These are phyloP conservation scores for Torulaspora delbrueckii DNA, from an alignment of 805 yeast genomes.

Conservation along the genomic window DNA sequence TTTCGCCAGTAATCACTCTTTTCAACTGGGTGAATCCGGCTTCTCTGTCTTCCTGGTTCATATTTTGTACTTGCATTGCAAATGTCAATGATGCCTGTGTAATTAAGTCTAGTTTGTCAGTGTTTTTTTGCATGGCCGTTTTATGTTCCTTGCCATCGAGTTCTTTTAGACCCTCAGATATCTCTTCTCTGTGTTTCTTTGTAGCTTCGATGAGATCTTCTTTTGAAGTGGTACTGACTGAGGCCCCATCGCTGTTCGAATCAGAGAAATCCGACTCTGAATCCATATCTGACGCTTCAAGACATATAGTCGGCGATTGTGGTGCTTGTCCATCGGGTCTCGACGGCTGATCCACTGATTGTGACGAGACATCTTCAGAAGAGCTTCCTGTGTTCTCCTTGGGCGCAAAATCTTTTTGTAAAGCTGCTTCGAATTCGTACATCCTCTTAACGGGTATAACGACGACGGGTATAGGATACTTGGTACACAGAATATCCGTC, in stretches of 20 bases:
- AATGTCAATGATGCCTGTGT: constrained; percentile 23
- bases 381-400: not conserved
- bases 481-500: constrained; percentile 25
- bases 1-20: constrained; percentile 28
- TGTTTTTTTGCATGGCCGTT: constrained; percentile 4
- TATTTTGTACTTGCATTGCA: constrained; percentile 23
- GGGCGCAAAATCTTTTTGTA: constrained; percentile 14
- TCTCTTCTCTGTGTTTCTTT: constrained; percentile 16
- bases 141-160: constrained; percentile 10
- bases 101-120: constrained; percentile 19
- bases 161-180: constrained; percentile 12
- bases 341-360: not conserved
- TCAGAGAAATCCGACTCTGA: constrained; percentile 6
- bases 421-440: constrained; percentile 24
- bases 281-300: not conserved
- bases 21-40: constrained; percentile 22
- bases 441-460: constrained; percentile 30
- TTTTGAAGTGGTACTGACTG: not conserved
- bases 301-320: not conserved
- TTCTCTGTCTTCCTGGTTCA: constrained; percentile 17
- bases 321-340: not conserved
- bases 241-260: not conserved
- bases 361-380: not conserved
- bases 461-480: constrained; percentile 30
- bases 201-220: constrained; percentile 16